These are phyloP conservation scores for Pseudomonodictys pantanalensis DNA, from an alignment of 495 filamentous ascomycete species.

Conservation along the genomic window DNA sequence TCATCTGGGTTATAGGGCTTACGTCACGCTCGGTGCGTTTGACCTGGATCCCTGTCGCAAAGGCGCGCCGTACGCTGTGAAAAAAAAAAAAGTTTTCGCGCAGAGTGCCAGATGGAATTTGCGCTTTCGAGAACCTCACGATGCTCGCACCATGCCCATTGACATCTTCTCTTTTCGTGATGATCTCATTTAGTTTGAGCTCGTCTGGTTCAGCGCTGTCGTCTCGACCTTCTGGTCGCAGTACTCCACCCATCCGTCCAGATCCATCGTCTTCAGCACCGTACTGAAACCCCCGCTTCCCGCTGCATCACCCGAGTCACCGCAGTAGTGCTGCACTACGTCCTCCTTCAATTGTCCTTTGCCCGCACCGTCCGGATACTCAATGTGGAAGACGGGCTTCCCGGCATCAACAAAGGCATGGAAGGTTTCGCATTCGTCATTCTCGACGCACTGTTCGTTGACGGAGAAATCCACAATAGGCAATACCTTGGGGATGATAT, in stretches of 20 bases:
- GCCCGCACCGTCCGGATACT: constrained; percentile 49
- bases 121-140: background rate
- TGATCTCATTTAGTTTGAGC: background rate
- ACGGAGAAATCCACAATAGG: constrained; percentile 62
- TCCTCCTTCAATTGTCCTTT: constrained; percentile 44
- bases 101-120: background rate
- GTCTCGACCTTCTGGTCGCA: constrained; percentile 26
- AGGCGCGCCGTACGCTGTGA: no score
- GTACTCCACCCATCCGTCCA: constrained; percentile 57
- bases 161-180: background rate
- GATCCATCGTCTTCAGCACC: constrained; percentile 61
- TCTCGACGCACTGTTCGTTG: constrained; percentile 69
- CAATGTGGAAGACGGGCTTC: constrained; percentile 74
- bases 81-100: no score
- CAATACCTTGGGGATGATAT: constrained; percentile 57
- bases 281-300: constrained; percentile 55
- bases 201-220: constrained; percentile 24
- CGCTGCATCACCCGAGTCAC: constrained; percentile 41
- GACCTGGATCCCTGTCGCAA: background rate
- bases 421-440: constrained; percentile 57
- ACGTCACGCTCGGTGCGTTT: background rate
- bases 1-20: background rate
- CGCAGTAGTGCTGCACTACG: constrained; percentile 43
- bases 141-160: no score
- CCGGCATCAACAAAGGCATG: constrained; percentile 53